Percentiles rank a stretch among this genome's conserved stretches.
Conservation (phyloP, 441 rosid genomes). For the Capsella rubella region DNA sequence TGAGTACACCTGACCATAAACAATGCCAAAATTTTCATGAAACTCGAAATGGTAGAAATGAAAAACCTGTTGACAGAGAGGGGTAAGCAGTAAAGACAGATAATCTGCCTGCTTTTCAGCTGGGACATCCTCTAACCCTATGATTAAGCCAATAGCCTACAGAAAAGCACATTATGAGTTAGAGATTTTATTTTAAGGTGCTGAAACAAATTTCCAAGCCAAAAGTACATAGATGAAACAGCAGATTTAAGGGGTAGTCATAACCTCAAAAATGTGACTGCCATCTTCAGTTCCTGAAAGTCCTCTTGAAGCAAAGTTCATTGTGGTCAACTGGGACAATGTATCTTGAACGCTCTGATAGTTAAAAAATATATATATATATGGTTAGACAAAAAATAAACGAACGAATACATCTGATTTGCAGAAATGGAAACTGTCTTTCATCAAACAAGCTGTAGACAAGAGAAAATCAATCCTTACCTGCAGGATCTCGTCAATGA, state of each 20-base stretch:
- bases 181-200: slow-evolving; percentile 9
- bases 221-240: slow-evolving; percentile 7
- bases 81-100: slow-evolving; percentile 83
- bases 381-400: slow-evolving; percentile 15
- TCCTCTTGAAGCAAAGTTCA: slow-evolving; percentile 56
- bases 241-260: slow-evolving; percentile 19
- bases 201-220: slow-evolving; percentile 9
- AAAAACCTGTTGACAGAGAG: slow-evolving; percentile 91
- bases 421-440: not conserved
- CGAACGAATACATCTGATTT: slow-evolving; percentile 2
- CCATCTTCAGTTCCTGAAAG: slow-evolving; percentile 84
- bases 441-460: slow-evolving; percentile 4
- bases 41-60: slow-evolving; percentile 24
- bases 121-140: slow-evolving; percentile 89
- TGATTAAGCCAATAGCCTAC: slow-evolving; percentile 91
- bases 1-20: slow-evolving; percentile 23
- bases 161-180: slow-evolving; percentile 9
- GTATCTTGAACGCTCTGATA: slow-evolving; percentile 86
- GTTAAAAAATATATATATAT: not conserved
- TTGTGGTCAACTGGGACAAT: slow-evolving; percentile 68
- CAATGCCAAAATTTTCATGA: slow-evolving; percentile 19
- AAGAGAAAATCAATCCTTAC: slow-evolving; percentile 47
- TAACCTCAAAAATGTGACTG: slow-evolving; percentile 92
- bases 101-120: slow-evolving; percentile 87
- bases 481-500: slow-evolving; percentile 85